Evolutionary conservation across 306 rosid species (phyloP), one percentile per base, ranked within the genome.

Genomic region (Hippophae tibetana): DNA sequence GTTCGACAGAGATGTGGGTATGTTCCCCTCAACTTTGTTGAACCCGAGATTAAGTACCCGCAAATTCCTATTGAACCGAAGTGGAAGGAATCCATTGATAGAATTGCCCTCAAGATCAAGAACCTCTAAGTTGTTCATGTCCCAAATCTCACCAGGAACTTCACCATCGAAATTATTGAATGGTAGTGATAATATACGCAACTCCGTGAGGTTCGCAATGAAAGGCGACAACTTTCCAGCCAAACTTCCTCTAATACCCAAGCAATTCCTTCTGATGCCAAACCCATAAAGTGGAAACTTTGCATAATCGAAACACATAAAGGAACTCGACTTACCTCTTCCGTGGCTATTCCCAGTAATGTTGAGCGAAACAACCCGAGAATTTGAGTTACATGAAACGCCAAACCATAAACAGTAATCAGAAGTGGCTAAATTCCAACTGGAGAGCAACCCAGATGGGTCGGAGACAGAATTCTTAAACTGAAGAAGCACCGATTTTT

Each of bases 81-180:
- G 5, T 75, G 83, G 90, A 47, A 90, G 71, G 12, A 48, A 58
- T 13, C 97, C 97, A 57, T 70, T 43, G 5, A 90, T 27, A 12
- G 67, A 75, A 47, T 90, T 90, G 7, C 88, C 95, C 59, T 90
- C 90, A 6, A 90, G 83, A 87, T 90, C 95, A 69, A 90, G 78
- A 61, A 87, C 95, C 73, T 87, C 97, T 9, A 90, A 60, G 57
- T 74, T 87, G 10, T 79, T 56, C 90, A 87, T 58, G 5, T 66
- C 81, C 87, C 93, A 90, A 63, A 87, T 61, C 63, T 67, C 84
- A 5, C 12, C 3, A 45, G 96, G 95, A 61, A 90, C 27, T 7
- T 62, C 78, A 46, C 97, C 96, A 26, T 69, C 75, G 10, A 90
- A 67, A 46, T 77, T 84, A 57, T 90, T 83, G 25, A 87, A 87